Evolutionary conservation across 1,284 basidiomycete genomes (phyloP), one percentile per base, ranked within the genome.

Genomic region (Apiotrichum laibachii): DNA sequence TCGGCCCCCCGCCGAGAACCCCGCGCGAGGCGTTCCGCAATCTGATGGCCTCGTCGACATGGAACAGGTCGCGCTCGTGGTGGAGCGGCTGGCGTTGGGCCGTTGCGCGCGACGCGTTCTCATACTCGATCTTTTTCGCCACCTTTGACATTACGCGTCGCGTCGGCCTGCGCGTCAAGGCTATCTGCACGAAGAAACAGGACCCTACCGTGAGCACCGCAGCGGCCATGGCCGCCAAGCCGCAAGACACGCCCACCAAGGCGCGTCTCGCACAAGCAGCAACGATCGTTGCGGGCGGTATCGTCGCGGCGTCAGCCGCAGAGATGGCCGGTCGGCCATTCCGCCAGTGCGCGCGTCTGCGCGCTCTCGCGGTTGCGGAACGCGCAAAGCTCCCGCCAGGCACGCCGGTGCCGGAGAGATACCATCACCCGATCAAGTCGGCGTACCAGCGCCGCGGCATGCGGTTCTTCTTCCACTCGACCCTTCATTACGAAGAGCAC

Each of bases 101-200:
- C 6, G 66, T 74, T 1, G 67, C 60, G 7, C 61, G 75, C 10
- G 75, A 77, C 54, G 73, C 75, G 16, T 51, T 72, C 10, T 72
- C 71, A 50, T 78, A 77, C 56, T 68, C 68, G n/a, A 65, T 72
- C 53, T 78, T 78, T 65, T 78, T 78, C 51, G 75, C 77, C 12
- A 70, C 75, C 0, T 78, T 78, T 49, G 77, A 78, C 55, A 53
- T 77, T 8, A 77, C 77, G 7, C 63, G 77, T 5, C 65, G 77
- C 13, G 61, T 70, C 0, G 73, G 73, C 11, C 59, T 78, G 10
- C 69, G 72, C 2, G 74, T 77, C 22, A 78, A 77, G 55, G 70
- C 70, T 2, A 56, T 69, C 19, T 67, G 68, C 50, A 69, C 67
- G 3, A 42, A 34, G 42, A 42, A 44, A 5, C 2, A 4, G 6